phyloP scores from a whole-genome alignment of 495 filamentous ascomycete genomes.

The Neurospora sublineolata region DNA sequence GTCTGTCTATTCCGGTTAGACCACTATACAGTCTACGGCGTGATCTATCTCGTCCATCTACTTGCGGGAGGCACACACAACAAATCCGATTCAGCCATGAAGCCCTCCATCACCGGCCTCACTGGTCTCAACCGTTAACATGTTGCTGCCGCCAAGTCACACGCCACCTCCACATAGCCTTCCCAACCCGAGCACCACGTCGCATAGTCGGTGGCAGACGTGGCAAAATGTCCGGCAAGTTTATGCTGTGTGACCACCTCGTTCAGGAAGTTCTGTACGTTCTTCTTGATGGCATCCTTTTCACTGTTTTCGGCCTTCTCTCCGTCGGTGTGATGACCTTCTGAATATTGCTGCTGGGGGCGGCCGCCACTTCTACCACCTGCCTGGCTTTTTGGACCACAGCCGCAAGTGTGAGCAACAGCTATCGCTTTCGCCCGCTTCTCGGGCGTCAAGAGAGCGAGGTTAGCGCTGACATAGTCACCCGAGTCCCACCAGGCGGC shows the following conservation, averaged over 20 bases:
- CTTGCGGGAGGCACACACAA: neutral
- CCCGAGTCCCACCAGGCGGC: slow-evolving; percentile 12
- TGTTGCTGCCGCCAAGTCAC: neutral
- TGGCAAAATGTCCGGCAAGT: slow-evolving; percentile 17
- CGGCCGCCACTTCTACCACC: neutral
- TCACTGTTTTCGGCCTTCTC: neutral
- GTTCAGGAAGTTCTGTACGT: slow-evolving; percentile 4
- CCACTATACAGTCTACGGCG: neutral
- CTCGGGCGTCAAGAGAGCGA: slow-evolving; percentile 2
- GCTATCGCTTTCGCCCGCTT: slow-evolving; percentile 10
- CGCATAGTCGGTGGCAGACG: slow-evolving; percentile 11
- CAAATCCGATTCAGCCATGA: neutral
- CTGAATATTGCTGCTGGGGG: neutral
- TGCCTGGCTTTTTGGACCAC: neutral
- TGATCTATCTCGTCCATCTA: neutral
- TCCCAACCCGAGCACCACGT: slow-evolving; percentile 12
- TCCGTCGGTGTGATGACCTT: neutral
- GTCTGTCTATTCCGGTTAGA: neutral
- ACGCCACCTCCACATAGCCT: slow-evolving; percentile 4
- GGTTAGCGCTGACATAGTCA: slow-evolving; percentile 7
- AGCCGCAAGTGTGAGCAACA: slow-evolving; percentile 8
- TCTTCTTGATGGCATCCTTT: neutral
- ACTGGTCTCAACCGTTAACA: neutral
- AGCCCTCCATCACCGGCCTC: neutral
- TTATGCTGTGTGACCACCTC: slow-evolving; percentile 6